Percentiles rank a stretch among this genome's conserved stretches.
These are phyloP conservation scores for Xylaria sp. DNA, from an alignment of 2,329 filamentous ascomycete species.

Conservation along the genomic window DNA sequence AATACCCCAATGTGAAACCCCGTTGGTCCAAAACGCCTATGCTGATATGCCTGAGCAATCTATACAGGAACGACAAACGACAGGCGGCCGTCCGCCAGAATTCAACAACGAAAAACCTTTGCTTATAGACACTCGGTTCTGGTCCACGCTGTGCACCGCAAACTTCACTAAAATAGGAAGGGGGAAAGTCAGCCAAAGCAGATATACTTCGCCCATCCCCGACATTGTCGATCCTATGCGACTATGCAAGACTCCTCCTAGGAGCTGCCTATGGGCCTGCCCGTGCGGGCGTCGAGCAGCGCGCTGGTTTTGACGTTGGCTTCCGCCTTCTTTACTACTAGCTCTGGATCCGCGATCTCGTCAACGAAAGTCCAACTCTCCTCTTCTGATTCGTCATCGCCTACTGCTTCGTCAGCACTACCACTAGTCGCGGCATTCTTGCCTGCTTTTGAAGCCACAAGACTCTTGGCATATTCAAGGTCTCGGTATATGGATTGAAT, in stretches of 20 bases:
- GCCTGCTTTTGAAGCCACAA: slow-evolving; percentile 71
- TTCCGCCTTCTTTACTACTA: slow-evolving; percentile 41
- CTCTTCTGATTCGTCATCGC: slow-evolving; percentile 67
- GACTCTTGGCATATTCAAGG: slow-evolving; percentile 85
- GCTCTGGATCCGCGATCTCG: slow-evolving; percentile 42
- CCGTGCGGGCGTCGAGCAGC: slow-evolving; percentile 21
- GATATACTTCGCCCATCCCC: slow-evolving; percentile 17
- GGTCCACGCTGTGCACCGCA: background rate
- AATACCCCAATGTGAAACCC: background rate
- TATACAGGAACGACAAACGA: slow-evolving; percentile 18
- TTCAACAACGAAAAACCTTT: background rate
- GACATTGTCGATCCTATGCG: slow-evolving; percentile 33
- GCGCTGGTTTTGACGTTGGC: slow-evolving; percentile 23
- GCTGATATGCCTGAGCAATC: slow-evolving; percentile 26
- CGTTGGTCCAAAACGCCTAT: slow-evolving; percentile 18
- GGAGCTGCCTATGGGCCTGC: slow-evolving; percentile 23
- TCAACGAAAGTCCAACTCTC: slow-evolving; percentile 90
- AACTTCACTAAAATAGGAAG: background rate
- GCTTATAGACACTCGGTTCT: background rate
- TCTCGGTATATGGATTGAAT: slow-evolving; percentile 95
- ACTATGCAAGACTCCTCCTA: slow-evolving; percentile 36
- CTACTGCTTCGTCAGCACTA: slow-evolving; percentile 40
- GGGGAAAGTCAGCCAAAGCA: slow-evolving; percentile 12
- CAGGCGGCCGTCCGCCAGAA: slow-evolving; percentile 1
- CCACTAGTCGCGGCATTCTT: slow-evolving; percentile 53